Conservation (phyloP, 345 rosid species). For the Populus simonii region DNA sequence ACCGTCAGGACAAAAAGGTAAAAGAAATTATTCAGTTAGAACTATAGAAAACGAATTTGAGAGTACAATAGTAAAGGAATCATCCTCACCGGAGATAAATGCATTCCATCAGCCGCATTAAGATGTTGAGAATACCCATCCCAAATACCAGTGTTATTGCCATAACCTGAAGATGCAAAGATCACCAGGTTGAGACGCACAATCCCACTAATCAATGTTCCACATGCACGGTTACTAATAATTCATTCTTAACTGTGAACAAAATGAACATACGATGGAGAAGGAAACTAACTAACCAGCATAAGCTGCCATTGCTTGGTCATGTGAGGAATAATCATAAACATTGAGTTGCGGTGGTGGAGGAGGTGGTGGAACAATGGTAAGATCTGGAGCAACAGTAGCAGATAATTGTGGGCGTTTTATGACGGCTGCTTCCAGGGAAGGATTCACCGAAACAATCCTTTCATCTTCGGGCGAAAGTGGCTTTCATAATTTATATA, state of each 20-base stretch:
- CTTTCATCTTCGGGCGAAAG: conserved; percentile 49
- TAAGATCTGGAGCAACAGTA: conserved; percentile 29
- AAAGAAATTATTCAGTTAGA: background rate
- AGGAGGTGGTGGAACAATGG: conserved; percentile 15
- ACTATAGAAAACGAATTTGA: background rate
- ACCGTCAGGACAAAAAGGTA: conserved; percentile 3
- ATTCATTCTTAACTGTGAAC: background rate
- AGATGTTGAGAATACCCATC: conserved; percentile 50
- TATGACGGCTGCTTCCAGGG: conserved; percentile 42
- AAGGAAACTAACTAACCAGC: conserved; percentile 32
- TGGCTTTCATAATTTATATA: conserved; percentile 37
- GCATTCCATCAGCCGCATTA: conserved; percentile 47
- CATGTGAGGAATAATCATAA: conserved; percentile 24
- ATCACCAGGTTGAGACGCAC: conserved; percentile 1
- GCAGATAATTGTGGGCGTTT: conserved; percentile 31
- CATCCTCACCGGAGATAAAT: conserved; percentile 50
- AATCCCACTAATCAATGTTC: background rate
- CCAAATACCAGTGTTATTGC: conserved; percentile 37
- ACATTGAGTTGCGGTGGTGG: conserved; percentile 18
- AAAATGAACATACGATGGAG: background rate
- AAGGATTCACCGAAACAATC: conserved; percentile 51
- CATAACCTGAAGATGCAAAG: conserved; percentile 40
- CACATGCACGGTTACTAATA: background rate
- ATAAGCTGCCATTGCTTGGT: conserved; percentile 31
- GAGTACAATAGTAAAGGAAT: background rate